phyloP scores from a whole-genome alignment of 2,329 filamentous ascomycete species.

The Aspergillus sp. region DNA sequence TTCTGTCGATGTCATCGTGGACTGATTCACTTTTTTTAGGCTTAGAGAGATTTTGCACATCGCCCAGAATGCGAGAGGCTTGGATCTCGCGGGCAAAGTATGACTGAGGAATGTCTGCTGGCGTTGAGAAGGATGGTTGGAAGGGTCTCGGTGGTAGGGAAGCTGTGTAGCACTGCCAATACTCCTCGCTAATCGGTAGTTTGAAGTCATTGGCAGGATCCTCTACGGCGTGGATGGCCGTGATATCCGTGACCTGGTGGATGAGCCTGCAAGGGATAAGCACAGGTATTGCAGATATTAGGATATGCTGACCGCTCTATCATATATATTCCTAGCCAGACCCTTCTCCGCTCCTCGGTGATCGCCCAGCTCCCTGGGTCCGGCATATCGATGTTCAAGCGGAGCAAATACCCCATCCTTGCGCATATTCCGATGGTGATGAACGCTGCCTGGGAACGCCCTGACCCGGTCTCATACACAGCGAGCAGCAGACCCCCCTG shows the following conservation, averaged over 20 bases:
- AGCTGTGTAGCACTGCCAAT: not conserved
- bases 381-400: constrained; percentile 1
- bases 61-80: not conserved
- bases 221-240: constrained; percentile 1
- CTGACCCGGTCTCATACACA: constrained; percentile 1
- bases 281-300: not conserved
- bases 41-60: constrained; percentile 1
- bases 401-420: constrained; percentile 1
- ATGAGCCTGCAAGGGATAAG: not conserved
- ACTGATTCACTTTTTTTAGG: not conserved
- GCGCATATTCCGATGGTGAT: constrained; percentile 5
- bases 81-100: constrained; percentile 11
- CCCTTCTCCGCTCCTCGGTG: constrained; percentile 7
- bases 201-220: not conserved
- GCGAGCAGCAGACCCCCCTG: constrained; percentile 4
- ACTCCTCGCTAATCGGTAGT: constrained; percentile 4
- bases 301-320: constrained; percentile 5
- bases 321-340: constrained; percentile 11
- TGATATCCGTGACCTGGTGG: constrained; percentile 1
- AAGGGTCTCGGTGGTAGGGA: not conserved
- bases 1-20: not conserved
- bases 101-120: not conserved
- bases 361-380: not conserved
- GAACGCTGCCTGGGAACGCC: not conserved
- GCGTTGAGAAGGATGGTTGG: not conserved